These are phyloP conservation scores for Chiua sp. DNA, from an alignment of 1,284 basidiomycete species.

Conservation along the genomic window DNA sequence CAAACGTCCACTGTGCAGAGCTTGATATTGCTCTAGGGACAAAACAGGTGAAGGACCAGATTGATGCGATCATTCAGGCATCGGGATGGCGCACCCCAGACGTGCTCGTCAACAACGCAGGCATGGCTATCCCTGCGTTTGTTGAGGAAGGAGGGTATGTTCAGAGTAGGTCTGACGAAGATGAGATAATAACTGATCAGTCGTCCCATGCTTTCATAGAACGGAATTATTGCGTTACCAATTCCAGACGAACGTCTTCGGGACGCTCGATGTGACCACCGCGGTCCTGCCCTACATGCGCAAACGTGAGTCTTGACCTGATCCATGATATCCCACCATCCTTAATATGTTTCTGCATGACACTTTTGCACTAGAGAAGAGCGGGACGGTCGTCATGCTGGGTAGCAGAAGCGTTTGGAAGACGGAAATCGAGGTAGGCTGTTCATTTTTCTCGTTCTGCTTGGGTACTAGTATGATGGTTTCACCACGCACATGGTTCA, in stretches of 20 bases:
- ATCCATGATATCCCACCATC: not conserved
- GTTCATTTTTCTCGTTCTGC: not conserved
- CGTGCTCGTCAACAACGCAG: slow-evolving; percentile 61
- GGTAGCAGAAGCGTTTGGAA: slow-evolving; percentile 61
- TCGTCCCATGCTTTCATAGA: slow-evolving; percentile 20
- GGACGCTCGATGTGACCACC: slow-evolving; percentile 53
- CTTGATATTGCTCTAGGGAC: slow-evolving; percentile 52
- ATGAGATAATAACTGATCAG: not conserved
- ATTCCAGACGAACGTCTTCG: slow-evolving; percentile 56
- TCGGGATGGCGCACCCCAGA: slow-evolving; percentile 53
- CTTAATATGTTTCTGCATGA: not conserved
- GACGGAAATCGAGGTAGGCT: slow-evolving; percentile 49
- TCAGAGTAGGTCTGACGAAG: not conserved
- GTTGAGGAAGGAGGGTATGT: slow-evolving; percentile 53
- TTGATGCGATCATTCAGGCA: slow-evolving; percentile 43
- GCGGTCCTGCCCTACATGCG: slow-evolving; percentile 55
- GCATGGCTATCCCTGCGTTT: slow-evolving; percentile 42
- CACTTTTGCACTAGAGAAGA: slow-evolving; percentile 13
- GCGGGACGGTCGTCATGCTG: slow-evolving; percentile 50
- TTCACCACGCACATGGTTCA: not conserved
- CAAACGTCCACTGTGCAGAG: slow-evolving; percentile 42
- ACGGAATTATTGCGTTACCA: slow-evolving; percentile 42
- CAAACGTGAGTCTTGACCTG: slow-evolving; percentile 28
- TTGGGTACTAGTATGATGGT: not conserved
- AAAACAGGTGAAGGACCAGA: slow-evolving; percentile 41